Percentiles rank a stretch among this genome's conserved stretches.
These are phyloP conservation scores for Pythium plurisporium DNA, from an alignment of 352 stramenopile genomes.

Conservation along the genomic window DNA sequence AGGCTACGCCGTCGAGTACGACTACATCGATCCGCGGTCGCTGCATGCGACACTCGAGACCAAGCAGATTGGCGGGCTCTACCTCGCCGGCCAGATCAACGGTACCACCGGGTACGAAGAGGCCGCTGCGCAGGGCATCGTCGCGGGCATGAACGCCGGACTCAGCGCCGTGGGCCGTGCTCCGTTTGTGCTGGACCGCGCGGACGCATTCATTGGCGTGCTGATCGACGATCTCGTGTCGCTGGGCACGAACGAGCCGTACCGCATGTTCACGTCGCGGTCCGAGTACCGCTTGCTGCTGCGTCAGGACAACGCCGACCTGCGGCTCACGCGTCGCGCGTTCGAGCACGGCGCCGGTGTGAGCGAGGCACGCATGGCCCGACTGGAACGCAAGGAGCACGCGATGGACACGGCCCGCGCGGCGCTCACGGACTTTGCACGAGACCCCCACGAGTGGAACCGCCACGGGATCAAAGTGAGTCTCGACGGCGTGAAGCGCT, in stretches of 20 bases:
- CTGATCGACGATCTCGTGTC: constrained; percentile 98
- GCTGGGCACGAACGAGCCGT: constrained; percentile 95
- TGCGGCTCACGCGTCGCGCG: constrained; percentile 93
- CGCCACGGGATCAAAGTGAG: constrained; percentile 73
- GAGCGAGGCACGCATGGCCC: constrained; percentile 55
- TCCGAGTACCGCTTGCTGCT: constrained; percentile 89
- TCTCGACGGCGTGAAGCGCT: constrained; percentile 76
- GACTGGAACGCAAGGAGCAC: constrained; percentile 84
- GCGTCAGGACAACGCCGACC: constrained; percentile 95
- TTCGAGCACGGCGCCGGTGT: constrained; percentile 80
- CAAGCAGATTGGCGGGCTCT: constrained; percentile 91
- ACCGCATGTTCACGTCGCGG: constrained; percentile 99
- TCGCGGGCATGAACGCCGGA: constrained; percentile 96
- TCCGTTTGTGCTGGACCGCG: constrained; percentile 91
- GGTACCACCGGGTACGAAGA: constrained; percentile 99
- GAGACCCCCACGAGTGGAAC: constrained; percentile 81
- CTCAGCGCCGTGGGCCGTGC: constrained; percentile 57
- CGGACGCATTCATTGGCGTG: constrained; percentile 96
- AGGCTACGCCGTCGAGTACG: constrained; percentile 99
- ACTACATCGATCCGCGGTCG: constrained; percentile 95
- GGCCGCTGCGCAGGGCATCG: constrained; percentile 95
- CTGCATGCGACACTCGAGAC: constrained; percentile 94
- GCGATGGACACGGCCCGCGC: constrained; percentile 51
- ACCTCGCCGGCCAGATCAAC: constrained; percentile 98
- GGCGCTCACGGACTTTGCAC: constrained; percentile 51